Base-by-base conservation (phyloP, 192 early-diverging fungal genomes). In the Podila horticola region DNA sequence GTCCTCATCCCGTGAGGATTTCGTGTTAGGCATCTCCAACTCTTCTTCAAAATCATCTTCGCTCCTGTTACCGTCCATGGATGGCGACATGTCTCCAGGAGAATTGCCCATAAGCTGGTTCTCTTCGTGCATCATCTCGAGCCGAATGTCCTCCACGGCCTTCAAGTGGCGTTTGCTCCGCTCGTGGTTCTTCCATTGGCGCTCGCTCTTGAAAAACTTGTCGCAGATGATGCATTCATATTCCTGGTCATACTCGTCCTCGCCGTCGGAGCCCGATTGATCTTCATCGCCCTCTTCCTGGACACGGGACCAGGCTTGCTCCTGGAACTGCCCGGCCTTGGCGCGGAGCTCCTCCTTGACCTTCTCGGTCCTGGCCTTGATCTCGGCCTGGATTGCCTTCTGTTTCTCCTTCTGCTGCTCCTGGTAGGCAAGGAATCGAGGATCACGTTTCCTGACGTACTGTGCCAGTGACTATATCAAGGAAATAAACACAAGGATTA, bases 361-460 rank as follows among this genome's bases (percentile, higher is more conserved):
- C 63, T 90, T 87, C 24, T 87, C 87, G 22, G 87, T 69, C 20
- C 87, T 88, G 12, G 86, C 91, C 48, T 90, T 90, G 51, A 88
- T 87, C 51, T 93, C 88, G 55, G 87, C 84, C 13, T 88, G 81
- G 24, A 84, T 85, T 8, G 85, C 85, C 63, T 88, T 72, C 66
- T 91, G 87, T 79, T 88, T 84, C 49, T 67, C 69, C 38, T 86
- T 82, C 50, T 90, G 84, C 22, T 82, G 74, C 20, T 91, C 92
- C 13, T 88, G 75, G 70, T 83, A 92, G 19, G 83, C 86, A 52
- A 95, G 93, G 69, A 90, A 93, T 20, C 98, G 91, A 12, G 98
- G 98, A 81, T 99, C 98, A 26, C 95, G 93, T 72, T 95, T 95
- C 50, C 92, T 89, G 2, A 98, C 84, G 82, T 90, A 97, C 2